Evolutionary conservation across 169 alveolate genomes (phyloP), one percentile per base, ranked within the genome.

Genomic region (Plasmodium vivax): DNA sequence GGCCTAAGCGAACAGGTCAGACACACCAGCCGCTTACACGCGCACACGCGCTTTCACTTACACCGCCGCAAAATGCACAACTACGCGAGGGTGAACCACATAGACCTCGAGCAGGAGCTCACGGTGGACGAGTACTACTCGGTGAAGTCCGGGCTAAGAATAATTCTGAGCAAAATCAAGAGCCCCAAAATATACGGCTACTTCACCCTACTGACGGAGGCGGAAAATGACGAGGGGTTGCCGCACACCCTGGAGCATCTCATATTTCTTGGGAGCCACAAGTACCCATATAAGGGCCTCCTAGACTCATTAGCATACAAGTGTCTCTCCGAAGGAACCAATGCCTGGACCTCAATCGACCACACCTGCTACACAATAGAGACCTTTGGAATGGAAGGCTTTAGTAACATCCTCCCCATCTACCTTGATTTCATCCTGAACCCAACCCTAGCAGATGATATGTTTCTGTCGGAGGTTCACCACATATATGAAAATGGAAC

Each of bases 201-300:
- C 82, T 93, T 88, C 54, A 82, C 96, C 7, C 68, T 96, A 9
- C 96, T 96, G 14, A 97, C 98, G n/a, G 97, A 96, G 73, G 97
- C 97, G 2, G 98, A 96, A 72, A 96, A 94, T 38, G 97, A 97
- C 72, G 98, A 96, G 68, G 98, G 98, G n/a, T 92, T 96, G 23
- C 98, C 98, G 1, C 98, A 97, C 88, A 97, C 98, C 4, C 83
- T 97, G 95, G 98, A 97, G 85, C 98, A 97, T 73, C 92, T 97
- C 92, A 96, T 97, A 51, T 97, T 97, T 95, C 56, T 97, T 74
- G 98, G 98, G 27, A 97, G 98, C 80, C 81, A 96, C 71, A 87
- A 77, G 38, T 97, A 96, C 84, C 98, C 98, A 1, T 85, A 96
- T 83, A 96, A 97, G 82, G 98, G 98, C 1, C 95, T 96, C 2